These are phyloP conservation scores for Margaritispora aquatica DNA, from an alignment of 495 filamentous ascomycete genomes.

Conservation along the genomic window DNA sequence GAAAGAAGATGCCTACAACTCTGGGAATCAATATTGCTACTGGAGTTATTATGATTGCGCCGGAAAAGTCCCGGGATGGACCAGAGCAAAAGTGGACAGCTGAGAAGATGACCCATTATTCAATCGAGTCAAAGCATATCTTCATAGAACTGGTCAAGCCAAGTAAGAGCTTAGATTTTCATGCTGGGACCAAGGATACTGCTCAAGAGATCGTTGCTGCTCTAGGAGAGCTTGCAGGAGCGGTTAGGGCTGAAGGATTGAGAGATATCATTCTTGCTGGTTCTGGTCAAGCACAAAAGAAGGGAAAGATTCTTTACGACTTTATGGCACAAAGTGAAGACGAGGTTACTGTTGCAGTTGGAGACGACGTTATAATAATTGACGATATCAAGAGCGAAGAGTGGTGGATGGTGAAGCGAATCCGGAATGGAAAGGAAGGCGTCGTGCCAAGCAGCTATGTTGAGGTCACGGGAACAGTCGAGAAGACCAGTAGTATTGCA, in stretches of 20 bases:
- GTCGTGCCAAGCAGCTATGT: conserved; percentile 98
- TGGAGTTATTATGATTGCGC: conserved; percentile 83
- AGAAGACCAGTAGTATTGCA: conserved; percentile 35
- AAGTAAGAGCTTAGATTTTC: conserved; percentile 90
- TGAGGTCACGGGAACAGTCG: conserved; percentile 65
- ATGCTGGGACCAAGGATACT: conserved; percentile 95
- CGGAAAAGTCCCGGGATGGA: conserved; percentile 72
- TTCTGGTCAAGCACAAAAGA: conserved; percentile 58
- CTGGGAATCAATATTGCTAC: conserved; percentile 83
- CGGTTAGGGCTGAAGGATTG: conserved; percentile 74
- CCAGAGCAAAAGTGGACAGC: conserved; percentile 88
- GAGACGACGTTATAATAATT: conserved; percentile 85
- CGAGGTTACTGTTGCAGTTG: conserved; percentile 86
- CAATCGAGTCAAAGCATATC: conserved; percentile 95
- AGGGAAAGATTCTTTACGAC: conserved; percentile 85
- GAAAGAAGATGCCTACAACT: conserved; percentile 95
- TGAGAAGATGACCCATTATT: conserved; percentile 90
- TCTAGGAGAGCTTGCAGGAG: conserved; percentile 85
- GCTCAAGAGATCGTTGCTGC: conserved; percentile 85
- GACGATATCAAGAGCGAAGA: conserved; percentile 92
- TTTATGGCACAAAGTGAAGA: conserved; percentile 96
- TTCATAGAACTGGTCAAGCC: conserved; percentile 90
- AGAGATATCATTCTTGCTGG: conserved; percentile 81
- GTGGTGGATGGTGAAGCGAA: conserved; percentile 92
- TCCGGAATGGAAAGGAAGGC: conserved; percentile 91